These are phyloP conservation scores for Aspergillus novoparasiticus DNA, from an alignment of 2,329 filamentous ascomycete genomes.

Conservation along the genomic window DNA sequence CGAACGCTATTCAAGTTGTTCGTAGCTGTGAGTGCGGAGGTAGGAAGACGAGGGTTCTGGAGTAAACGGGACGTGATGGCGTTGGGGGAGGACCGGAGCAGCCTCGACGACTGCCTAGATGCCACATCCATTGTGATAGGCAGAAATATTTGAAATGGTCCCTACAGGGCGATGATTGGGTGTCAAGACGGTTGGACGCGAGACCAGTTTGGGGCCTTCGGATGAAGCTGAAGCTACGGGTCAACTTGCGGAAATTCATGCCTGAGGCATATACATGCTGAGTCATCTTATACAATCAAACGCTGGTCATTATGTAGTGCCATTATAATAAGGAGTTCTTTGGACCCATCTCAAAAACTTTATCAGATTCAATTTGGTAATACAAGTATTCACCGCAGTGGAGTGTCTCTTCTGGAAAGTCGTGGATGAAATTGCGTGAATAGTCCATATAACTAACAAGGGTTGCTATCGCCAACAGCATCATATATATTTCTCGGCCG, in stretches of 20 bases:
- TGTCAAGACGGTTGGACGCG: not conserved
- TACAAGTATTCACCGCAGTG: not conserved
- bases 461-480: too few relatives aligned
- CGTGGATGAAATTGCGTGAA: not conserved
- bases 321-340: not conserved
- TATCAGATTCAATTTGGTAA: not conserved
- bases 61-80: constrained; percentile 24
- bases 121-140: constrained; percentile 40
- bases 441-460: too few relatives aligned
- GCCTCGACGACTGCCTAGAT: constrained; percentile 38
- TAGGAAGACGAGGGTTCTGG: constrained; percentile 26
- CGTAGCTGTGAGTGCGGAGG: constrained; percentile 21
- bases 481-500: too few relatives aligned
- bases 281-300: constrained; percentile 11
- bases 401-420: not conserved
- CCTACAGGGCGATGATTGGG: not conserved
- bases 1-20: constrained; percentile 27
- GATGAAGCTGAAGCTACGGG: constrained; percentile 18
- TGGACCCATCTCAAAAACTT: not conserved
- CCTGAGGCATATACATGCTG: constrained; percentile 29
- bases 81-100: constrained; percentile 32
- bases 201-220: constrained; percentile 19
- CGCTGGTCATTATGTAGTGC: not conserved
- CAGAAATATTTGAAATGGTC: not conserved
- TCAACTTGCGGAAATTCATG: constrained; percentile 10